phyloP scores from a whole-genome alignment of 352 stramenopile species.

The Peronospora tabacina region DNA sequence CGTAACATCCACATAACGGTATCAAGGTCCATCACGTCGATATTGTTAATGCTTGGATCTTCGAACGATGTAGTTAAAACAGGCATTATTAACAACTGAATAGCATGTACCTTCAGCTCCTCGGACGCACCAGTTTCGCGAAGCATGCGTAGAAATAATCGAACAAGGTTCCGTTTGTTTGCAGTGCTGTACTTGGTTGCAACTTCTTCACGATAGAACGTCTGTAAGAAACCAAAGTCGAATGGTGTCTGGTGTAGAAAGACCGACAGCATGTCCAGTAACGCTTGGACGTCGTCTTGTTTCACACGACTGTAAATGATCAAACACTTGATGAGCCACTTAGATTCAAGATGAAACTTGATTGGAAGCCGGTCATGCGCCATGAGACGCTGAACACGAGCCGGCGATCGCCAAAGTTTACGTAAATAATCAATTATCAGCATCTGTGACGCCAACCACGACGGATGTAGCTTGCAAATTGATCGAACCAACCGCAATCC shows the following conservation, averaged over 20 bases:
- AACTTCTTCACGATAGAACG: conserved; percentile 85
- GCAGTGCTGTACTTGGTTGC: conserved; percentile 45
- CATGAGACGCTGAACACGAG: conserved; percentile 59
- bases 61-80: conserved; percentile 87
- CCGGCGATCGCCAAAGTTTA: conserved; percentile 91
- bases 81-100: conserved; percentile 92
- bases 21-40: conserved; percentile 79
- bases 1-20: conserved; percentile 86
- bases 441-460: conserved; percentile 81
- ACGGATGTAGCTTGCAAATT: conserved; percentile 84
- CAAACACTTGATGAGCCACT: conserved; percentile 91
- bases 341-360: conserved; percentile 93
- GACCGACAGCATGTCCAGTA: conserved; percentile 93
- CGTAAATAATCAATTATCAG: conserved; percentile 90
- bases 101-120: conserved; percentile 89
- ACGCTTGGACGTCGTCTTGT: conserved; percentile 91
- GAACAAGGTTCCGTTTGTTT: conserved; percentile 83
- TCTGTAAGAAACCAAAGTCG: conserved; percentile 92
- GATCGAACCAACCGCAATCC: conserved; percentile 89
- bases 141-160: conserved; percentile 86
- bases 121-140: conserved; percentile 59
- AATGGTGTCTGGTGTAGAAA: conserved; percentile 90
- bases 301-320: conserved; percentile 90
- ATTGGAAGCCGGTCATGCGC: conserved; percentile 75
- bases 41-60: conserved; percentile 65